Conservation (phyloP, 2,329 filamentous ascomycete species). For the Coniochaeta sp. region DNA sequence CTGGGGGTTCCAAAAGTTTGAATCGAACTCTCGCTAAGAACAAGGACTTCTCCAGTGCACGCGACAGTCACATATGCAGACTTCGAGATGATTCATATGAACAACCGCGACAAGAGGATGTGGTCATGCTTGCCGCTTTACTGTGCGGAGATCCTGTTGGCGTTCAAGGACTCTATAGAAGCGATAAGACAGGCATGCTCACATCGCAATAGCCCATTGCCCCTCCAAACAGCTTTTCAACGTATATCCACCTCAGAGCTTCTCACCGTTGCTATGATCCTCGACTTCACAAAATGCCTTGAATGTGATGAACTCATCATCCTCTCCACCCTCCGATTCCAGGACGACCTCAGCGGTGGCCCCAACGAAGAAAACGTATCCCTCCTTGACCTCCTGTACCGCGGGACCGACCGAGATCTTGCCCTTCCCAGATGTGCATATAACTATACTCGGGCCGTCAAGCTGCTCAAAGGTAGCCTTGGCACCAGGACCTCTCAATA, state of each 20-base stretch:
- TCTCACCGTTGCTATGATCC: slow-evolving; percentile 28
- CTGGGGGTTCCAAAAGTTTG: not conserved
- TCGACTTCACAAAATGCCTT: slow-evolving; percentile 89
- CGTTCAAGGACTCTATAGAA: not conserved
- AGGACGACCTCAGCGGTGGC: slow-evolving; percentile 78
- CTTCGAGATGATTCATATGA: not conserved
- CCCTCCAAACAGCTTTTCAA: not conserved
- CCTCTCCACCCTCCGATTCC: slow-evolving; percentile 53
- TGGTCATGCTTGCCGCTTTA: not conserved
- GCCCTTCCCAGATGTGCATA: slow-evolving; percentile 78
- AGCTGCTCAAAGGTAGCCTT: slow-evolving; percentile 87
- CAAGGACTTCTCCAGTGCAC: not conserved
- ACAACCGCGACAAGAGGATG: not conserved
- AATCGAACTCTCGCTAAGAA: not conserved
- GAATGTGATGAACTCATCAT: slow-evolving; percentile 76
- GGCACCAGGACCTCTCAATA: slow-evolving; percentile 61
- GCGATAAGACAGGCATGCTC: not conserved
- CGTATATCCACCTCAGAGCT: slow-evolving; percentile 12
- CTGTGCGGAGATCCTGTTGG: not conserved
- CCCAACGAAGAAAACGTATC: slow-evolving; percentile 77
- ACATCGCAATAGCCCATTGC: not conserved
- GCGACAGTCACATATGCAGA: not conserved
- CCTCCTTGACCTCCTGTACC: slow-evolving; percentile 63
- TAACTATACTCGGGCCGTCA: slow-evolving; percentile 83
- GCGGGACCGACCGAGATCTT: slow-evolving; percentile 81